phyloP scores from a whole-genome alignment of 2,329 filamentous ascomycete genomes.

The Pseudopyricularia cyperi region DNA sequence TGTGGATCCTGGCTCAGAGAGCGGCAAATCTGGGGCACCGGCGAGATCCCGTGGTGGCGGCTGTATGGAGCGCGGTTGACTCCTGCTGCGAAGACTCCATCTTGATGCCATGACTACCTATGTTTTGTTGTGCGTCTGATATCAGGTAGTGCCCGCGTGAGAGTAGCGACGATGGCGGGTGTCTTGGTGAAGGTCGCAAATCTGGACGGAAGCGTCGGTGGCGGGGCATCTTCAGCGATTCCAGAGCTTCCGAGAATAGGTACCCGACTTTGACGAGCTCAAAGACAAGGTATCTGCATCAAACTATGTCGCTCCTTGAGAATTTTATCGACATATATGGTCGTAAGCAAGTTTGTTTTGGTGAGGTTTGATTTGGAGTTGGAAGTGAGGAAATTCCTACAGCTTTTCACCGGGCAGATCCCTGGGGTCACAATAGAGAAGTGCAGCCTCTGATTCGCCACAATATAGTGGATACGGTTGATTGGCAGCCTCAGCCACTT shows the following conservation, averaged over 20 bases:
- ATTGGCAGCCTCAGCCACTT: too few relatives aligned
- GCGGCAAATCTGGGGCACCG: background rate
- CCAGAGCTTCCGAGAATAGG: background rate
- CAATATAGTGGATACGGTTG: too few relatives aligned
- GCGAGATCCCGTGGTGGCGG: background rate
- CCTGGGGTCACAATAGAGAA: too few relatives aligned
- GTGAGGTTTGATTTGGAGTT: too few relatives aligned
- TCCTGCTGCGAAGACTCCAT: background rate
- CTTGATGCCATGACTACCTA: background rate
- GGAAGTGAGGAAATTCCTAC: too few relatives aligned
- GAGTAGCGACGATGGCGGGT: background rate
- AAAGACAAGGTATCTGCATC: background rate
- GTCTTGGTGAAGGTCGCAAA: background rate
- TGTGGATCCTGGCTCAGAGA: background rate
- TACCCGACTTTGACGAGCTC: background rate
- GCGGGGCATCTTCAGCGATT: background rate
- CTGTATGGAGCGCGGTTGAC: background rate
- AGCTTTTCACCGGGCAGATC: too few relatives aligned
- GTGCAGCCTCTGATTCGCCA: too few relatives aligned
- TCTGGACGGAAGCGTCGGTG: background rate
- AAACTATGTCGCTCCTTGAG: background rate
- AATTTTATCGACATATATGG: background rate
- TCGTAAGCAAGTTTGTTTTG: background rate
- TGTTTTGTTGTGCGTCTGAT: background rate
- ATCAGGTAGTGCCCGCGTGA: background rate